These are phyloP conservation scores for Lactarius hatsudake DNA, from an alignment of 768 basidiomycete genomes.

Conservation along the genomic window DNA sequence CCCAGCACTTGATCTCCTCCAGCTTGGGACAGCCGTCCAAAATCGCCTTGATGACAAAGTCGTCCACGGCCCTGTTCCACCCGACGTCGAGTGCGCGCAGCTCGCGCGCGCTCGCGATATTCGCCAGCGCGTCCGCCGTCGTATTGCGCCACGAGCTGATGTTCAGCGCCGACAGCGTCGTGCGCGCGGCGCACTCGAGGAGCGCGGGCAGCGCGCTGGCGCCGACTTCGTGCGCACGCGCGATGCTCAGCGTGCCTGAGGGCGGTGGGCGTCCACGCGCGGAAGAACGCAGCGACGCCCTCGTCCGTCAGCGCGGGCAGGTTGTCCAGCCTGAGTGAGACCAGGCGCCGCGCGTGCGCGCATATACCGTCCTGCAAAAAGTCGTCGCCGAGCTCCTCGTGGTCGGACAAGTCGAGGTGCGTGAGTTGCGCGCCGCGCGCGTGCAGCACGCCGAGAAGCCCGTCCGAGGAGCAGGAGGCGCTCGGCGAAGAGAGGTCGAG, in stretches of 20 bases:
- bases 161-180: slow-evolving; percentile 53
- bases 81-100: slow-evolving; percentile 72
- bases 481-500: slow-evolving; percentile 72
- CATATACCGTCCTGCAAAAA: slow-evolving; percentile 62
- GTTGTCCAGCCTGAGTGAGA: slow-evolving; percentile 52
- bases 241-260: slow-evolving; percentile 40
- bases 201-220: slow-evolving; percentile 43
- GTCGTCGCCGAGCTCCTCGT: slow-evolving; percentile 56
- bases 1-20: slow-evolving; percentile 50
- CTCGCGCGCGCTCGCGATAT: slow-evolving; percentile 38
- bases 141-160: slow-evolving; percentile 78
- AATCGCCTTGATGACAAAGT: slow-evolving; percentile 75
- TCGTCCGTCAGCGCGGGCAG: slow-evolving; percentile 64
- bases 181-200: slow-evolving; percentile 68
- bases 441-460: slow-evolving; percentile 53
- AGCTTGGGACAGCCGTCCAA: slow-evolving; percentile 46
- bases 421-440: slow-evolving; percentile 53
- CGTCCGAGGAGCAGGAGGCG: slow-evolving; percentile 52
- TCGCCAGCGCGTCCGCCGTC: slow-evolving; percentile 44
- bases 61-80: slow-evolving; percentile 80
- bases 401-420: slow-evolving; percentile 69
- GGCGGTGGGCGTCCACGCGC: slow-evolving; percentile 40
- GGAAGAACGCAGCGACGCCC: slow-evolving; percentile 70
- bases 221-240: slow-evolving; percentile 22
- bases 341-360: slow-evolving; percentile 46